phyloP scores from a whole-genome alignment of 2,329 filamentous ascomycete genomes.

The Neurospora sp. region DNA sequence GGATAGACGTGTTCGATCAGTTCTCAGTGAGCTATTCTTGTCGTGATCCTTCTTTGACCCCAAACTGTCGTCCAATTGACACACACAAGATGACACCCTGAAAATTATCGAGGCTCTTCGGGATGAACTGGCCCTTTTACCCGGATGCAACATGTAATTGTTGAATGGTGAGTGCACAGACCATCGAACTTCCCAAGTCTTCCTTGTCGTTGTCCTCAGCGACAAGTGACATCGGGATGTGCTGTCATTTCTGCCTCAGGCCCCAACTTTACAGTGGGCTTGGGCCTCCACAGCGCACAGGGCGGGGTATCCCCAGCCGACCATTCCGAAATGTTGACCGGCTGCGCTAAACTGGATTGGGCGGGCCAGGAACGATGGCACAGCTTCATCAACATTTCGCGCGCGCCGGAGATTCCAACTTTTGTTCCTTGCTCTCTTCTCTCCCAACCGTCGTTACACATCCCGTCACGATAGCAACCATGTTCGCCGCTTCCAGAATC shows the following conservation, averaged over 20 bases:
- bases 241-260: neutral
- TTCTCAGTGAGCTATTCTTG: neutral
- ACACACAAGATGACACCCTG: neutral
- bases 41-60: neutral
- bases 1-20: neutral
- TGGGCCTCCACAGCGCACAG: neutral
- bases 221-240: neutral
- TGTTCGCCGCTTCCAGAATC: slow-evolving; percentile 65
- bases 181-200: neutral
- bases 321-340: neutral
- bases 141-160: neutral
- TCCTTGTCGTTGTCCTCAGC: neutral
- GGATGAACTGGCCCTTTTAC: neutral
- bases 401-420: neutral
- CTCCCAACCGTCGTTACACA: neutral
- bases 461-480: slow-evolving; percentile 31
- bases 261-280: neutral
- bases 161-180: neutral
- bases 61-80: neutral
- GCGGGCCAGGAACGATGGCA: neutral
- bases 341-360: neutral
- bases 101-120: neutral
- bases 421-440: neutral
- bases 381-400: neutral
- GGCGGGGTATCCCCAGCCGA: neutral